Base-by-base conservation (phyloP, 176 grass and related monocot genomes). In the Sorghum bicolor region DNA sequence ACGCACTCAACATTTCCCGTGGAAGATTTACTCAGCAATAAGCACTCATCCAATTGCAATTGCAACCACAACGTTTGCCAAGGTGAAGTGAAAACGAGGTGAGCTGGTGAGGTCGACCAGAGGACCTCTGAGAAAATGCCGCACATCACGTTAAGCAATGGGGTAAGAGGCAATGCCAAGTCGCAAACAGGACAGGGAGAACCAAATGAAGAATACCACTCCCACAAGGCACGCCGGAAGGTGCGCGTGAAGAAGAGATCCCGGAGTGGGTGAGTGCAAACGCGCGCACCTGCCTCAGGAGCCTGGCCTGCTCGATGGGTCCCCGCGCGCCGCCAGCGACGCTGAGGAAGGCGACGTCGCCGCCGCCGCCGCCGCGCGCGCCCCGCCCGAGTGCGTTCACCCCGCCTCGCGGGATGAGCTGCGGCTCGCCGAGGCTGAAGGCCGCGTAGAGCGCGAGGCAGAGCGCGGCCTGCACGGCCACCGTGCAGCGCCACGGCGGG, bases 391-490 rank as follows among this genome's bases (percentile, higher is more conserved):
- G 73, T 66, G 74, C 53, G 64, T 58, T 69, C 68, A 20, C 66
- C 13, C 28, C 55, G 10, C 67, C 64, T 38, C 40, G 68, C 57
- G 60, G 64, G 43, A 52, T 41, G 45, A 70, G 55, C 76, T 86
- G 90, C 68, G 78, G 92, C 64, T 85, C 77, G 78, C 90, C 92
- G 57, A 97, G 65, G 75, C 80, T 83, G 74, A 94, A 94, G 69
- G 90, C 95, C n/a, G 41, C 92, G 81, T 94, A 94, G 69, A 97
- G 86, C 47, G 87, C 92, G 81, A 97, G 76, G 84, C 92, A 94
- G 80, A 94, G 81, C 47, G 78, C 87, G 29, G 81, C 90, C 89
- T 97, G 92, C 40, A 85, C 86, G 64, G 77, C 88, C 72, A 93
- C 52, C 37, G 95, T 97, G 73, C 83, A 82, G 10, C 82, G 53